Evolutionary conservation across 176 grass and related monocot genomes (phyloP).

Genomic region (Secale cereale): DNA sequence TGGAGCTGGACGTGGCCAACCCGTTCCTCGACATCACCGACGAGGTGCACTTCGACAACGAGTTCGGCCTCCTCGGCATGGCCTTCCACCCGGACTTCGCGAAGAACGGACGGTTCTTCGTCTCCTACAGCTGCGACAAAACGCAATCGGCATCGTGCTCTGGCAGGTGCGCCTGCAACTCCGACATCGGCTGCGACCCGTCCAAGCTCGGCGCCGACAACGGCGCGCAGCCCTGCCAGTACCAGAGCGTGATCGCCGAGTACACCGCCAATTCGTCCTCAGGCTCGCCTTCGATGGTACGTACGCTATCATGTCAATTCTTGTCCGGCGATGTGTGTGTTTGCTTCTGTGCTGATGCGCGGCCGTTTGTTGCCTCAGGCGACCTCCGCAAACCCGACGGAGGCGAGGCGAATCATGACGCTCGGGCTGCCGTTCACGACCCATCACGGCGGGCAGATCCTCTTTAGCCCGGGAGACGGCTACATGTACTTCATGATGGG

Average conservation of each 20-base stretch:
- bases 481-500: conserved; percentile 98
- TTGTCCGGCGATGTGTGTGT: not conserved
- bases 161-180: conserved; percentile 88
- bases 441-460: conserved; percentile 79
- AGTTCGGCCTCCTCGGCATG: conserved; percentile 62
- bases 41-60: conserved; percentile 57
- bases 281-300: conserved; percentile 50
- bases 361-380: conserved; percentile 32
- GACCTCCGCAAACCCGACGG: conserved; percentile 46
- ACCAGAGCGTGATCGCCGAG: conserved; percentile 74
- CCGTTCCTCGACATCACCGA: conserved; percentile 86
- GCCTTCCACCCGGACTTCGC: conserved; percentile 80
- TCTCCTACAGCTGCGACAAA: conserved; percentile 95
- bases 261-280: conserved; percentile 69
- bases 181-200: conserved; percentile 76
- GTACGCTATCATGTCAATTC: not conserved
- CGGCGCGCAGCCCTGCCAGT: conserved; percentile 70
- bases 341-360: not conserved
- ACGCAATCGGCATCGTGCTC: conserved; percentile 53
- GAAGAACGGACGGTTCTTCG: conserved; percentile 79
- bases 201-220: conserved; percentile 52
- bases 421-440: conserved; percentile 74
- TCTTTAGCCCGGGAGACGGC: conserved; percentile 62
- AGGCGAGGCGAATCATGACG: conserved; percentile 74
- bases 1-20: conserved; percentile 35